Percentiles rank a stretch among this genome's conserved stretches.
These are phyloP conservation scores for Beauveria caledonica DNA, from an alignment of 2,329 filamentous ascomycete species.

Conservation along the genomic window DNA sequence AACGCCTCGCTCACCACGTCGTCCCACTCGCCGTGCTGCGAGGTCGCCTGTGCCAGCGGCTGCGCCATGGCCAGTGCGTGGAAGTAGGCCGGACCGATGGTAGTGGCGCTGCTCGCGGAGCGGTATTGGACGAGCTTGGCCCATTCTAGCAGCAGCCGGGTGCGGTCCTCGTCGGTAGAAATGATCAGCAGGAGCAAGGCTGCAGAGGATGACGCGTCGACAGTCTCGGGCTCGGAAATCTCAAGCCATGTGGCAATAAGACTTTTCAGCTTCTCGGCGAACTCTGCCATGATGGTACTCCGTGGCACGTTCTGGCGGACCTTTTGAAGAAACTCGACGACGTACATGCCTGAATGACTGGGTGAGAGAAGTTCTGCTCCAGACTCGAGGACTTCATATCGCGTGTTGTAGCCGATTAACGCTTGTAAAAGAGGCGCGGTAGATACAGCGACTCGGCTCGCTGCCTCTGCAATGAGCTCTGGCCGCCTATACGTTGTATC, in stretches of 20 bases:
- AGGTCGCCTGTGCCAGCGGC: slow-evolving; percentile 25
- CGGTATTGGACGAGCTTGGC: slow-evolving; percentile 31
- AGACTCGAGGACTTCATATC: slow-evolving; percentile 11
- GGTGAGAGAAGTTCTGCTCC: slow-evolving; percentile 21
- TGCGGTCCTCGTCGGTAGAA: slow-evolving; percentile 27
- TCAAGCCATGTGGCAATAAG: slow-evolving; percentile 39
- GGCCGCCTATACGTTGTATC: slow-evolving; percentile 45
- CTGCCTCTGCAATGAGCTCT: slow-evolving; percentile 56
- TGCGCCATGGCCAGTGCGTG: slow-evolving; percentile 44
- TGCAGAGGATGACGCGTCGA: slow-evolving; percentile 42
- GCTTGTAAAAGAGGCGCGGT: slow-evolving; percentile 39
- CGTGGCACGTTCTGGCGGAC: slow-evolving; percentile 13
- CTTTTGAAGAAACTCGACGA: slow-evolving; percentile 15
- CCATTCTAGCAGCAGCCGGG: slow-evolving; percentile 38
- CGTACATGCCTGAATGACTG: slow-evolving; percentile 15
- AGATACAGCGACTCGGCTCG: slow-evolving; percentile 49
- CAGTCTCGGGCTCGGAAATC: slow-evolving; percentile 41
- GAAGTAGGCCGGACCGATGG: slow-evolving; percentile 42
- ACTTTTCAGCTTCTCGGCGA: slow-evolving; percentile 22
- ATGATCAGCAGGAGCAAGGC: slow-evolving; percentile 42
- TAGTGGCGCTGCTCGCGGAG: slow-evolving; percentile 24
- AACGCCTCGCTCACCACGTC: slow-evolving; percentile 37
- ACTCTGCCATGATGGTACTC: slow-evolving; percentile 12
- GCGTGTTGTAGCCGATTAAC: slow-evolving; percentile 17
- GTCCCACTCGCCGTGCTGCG: slow-evolving; percentile 15